Conservation (phyloP, 306 rosid genomes). For the Trifolium repens region DNA sequence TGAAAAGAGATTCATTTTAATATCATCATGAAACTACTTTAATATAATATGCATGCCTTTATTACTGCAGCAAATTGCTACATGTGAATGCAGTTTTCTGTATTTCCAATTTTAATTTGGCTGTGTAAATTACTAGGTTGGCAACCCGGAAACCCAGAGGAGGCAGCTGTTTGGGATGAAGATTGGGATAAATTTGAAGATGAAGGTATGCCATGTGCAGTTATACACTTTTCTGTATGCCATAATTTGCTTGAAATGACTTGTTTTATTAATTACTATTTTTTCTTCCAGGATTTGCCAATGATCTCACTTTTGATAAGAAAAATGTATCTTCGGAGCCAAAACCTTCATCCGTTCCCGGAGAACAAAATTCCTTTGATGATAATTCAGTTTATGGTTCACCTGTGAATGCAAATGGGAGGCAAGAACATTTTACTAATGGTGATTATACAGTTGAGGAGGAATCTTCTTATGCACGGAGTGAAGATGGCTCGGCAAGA, state of each 20-base stretch:
- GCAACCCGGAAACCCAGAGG: constrained; percentile 89
- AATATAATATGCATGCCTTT: constrained; percentile 13
- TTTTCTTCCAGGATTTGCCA: constrained; percentile 76
- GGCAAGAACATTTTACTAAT: constrained; percentile 46
- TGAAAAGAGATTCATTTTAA: not conserved
- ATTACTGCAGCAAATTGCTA: constrained; percentile 23
- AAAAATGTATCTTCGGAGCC: constrained; percentile 55
- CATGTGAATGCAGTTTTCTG: constrained; percentile 29
- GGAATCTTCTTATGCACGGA: constrained; percentile 68
- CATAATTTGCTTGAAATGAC: constrained; percentile 30
- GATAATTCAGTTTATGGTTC: constrained; percentile 57
- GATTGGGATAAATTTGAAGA: constrained; percentile 99
- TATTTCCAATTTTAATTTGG: constrained; percentile 39
- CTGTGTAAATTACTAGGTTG: constrained; percentile 64
- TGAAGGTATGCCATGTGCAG: constrained; percentile 64
- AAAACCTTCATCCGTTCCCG: constrained; percentile 50
- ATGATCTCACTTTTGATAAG: constrained; percentile 60
- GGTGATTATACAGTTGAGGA: constrained; percentile 60
- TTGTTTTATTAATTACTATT: constrained; percentile 34
- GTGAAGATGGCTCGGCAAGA: constrained; percentile 70
- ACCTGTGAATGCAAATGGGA: constrained; percentile 57
- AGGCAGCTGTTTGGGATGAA: constrained; percentile 93
- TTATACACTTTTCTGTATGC: not conserved
- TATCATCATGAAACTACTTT: constrained; percentile 2
- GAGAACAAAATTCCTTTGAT: constrained; percentile 58